Base-by-base conservation (phyloP, 2,329 filamentous ascomycete species). In the Penicillium italicum region DNA sequence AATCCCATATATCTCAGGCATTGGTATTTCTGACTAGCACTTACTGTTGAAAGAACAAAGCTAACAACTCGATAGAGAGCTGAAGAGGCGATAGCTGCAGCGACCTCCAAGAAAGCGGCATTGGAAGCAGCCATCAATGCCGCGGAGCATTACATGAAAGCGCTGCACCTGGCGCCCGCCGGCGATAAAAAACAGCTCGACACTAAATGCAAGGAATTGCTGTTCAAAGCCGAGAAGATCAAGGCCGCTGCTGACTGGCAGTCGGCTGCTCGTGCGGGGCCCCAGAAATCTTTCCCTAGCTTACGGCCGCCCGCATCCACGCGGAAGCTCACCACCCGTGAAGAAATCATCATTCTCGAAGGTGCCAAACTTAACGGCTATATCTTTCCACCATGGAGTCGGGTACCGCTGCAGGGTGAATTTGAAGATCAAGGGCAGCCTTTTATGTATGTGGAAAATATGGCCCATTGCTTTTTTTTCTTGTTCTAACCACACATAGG, bases 311-410 rank as follows among this genome's bases (percentile, higher is more conserved):
- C 82, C 2, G 58, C 72, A 3, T 85, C 83, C 24, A 80, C 76
- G 10, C 82, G 89, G 50, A 78, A 82, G 54, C 77, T 89, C 14
- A 82, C 89, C 2, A 88, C 82, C 5, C 79, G 80, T 16, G 91
- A 96, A 72, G 82, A 91, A 66, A 86, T 89, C 30, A 85, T 97
- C 48, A 74, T 97, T 9, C 78, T 89, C 1, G 85, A 87, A 67
- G 85, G 87, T 4, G 94, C 92, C 5, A 87, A 85, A 53, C 80
- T 99, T 20, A 90, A 96, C 69, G 90, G 88, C 0, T 88, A 86
- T 66, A 80, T 88, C 20, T 97, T 96, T 63, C 91, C 89, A 11
- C 91, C 89, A 0, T 99, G 94, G 94, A 82, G 82, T n/a, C 74
- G 73, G 2, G 78, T 85, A 28, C 87, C 90, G 1, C 69, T 73